Conservation (phyloP, 257 asterid genomes). For the Solanum rostratum region DNA sequence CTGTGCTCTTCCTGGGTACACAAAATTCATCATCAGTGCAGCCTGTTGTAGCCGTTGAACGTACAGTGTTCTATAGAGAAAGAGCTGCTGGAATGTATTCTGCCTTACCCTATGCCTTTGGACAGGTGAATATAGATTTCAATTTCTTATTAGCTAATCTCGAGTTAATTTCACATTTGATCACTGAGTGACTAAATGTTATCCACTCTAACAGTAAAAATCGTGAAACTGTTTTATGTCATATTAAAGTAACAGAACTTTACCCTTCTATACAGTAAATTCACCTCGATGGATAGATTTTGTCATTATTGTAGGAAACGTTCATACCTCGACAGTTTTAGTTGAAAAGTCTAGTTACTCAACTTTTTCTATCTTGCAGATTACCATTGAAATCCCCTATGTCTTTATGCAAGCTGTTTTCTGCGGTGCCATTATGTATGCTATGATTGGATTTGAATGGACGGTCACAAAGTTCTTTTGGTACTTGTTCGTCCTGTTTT, state of each 20-base stretch:
- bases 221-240: neutral
- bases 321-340: neutral
- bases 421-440: constrained; percentile 44
- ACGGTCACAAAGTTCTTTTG: constrained; percentile 51
- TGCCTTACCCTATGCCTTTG: constrained; percentile 70
- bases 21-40: constrained; percentile 60
- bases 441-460: constrained; percentile 70
- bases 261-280: no score
- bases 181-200: neutral
- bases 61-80: constrained; percentile 76
- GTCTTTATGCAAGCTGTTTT: constrained; percentile 33
- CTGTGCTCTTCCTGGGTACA: constrained; percentile 46
- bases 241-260: neutral
- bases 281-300: neutral
- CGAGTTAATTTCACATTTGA: neutral
- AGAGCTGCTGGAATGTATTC: constrained; percentile 85
- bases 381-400: constrained; percentile 52
- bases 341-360: neutral
- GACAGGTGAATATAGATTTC: constrained; percentile 29
- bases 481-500: constrained; percentile 49
- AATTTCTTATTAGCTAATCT: neutral
- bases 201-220: neutral
- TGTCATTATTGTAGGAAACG: neutral
- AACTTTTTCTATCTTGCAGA: constrained; percentile 18
- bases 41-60: constrained; percentile 69